Evolutionary conservation across 805 yeast species (phyloP).

Genomic region (Blastobotrys parvus): DNA sequence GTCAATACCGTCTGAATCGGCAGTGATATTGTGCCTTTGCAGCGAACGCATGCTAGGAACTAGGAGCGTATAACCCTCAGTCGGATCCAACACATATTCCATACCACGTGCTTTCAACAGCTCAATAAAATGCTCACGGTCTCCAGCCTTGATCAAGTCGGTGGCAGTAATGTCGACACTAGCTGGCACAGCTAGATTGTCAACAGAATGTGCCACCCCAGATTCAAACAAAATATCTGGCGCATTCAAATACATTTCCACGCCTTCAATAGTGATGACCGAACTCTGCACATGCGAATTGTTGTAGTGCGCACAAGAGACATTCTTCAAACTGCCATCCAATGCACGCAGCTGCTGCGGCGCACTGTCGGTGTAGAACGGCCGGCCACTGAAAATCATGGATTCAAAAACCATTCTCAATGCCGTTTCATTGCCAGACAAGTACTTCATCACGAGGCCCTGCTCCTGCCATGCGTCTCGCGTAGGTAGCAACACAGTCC

Average conservation of each 20-base stretch:
- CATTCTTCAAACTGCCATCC: slow-evolving; percentile 4
- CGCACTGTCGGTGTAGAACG: slow-evolving; percentile 58
- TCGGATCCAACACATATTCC: slow-evolving; percentile 35
- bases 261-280: slow-evolving; percentile 3
- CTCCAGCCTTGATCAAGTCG: slow-evolving; percentile 51
- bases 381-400: slow-evolving; percentile 46
- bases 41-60: slow-evolving; percentile 62
- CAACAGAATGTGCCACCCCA: slow-evolving; percentile 76
- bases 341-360: slow-evolving; percentile 21
- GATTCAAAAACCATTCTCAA: slow-evolving; percentile 48
- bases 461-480: slow-evolving; percentile 61
- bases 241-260: slow-evolving; percentile 23
- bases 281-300: slow-evolving; percentile 14
- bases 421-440: slow-evolving; percentile 44
- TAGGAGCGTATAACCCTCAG: slow-evolving; percentile 49
- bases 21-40: slow-evolving; percentile 40
- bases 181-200: slow-evolving; percentile 48
- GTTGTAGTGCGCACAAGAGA: slow-evolving; percentile 7
- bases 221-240: slow-evolving; percentile 68
- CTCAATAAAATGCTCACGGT: slow-evolving; percentile 37
- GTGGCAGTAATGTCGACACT: slow-evolving; percentile 42
- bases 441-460: slow-evolving; percentile 51
- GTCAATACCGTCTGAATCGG: slow-evolving; percentile 36
- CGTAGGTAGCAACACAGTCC: slow-evolving; percentile 73
- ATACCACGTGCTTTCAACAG: slow-evolving; percentile 39